Conservation (phyloP, 768 basidiomycete species). For the Kwoniella shandongensis region DNA sequence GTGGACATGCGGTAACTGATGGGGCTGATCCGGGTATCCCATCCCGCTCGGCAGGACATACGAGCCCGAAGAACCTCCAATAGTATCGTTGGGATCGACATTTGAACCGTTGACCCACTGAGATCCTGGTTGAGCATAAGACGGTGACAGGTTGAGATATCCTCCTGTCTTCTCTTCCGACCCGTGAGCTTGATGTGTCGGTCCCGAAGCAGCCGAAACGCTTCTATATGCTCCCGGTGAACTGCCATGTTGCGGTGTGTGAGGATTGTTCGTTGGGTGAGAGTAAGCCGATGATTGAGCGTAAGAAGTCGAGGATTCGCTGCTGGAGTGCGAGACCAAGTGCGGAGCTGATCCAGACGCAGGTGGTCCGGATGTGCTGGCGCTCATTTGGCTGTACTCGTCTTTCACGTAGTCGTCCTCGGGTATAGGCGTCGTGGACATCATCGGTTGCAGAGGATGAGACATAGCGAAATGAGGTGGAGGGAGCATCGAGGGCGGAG, state of each 20-base stretch:
- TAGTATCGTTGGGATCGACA: slow-evolving; percentile 8
- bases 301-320: slow-evolving; percentile 21
- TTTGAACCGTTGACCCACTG: slow-evolving; percentile 11
- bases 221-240: slow-evolving; percentile 14
- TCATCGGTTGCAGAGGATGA: slow-evolving; percentile 22
- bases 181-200: not conserved
- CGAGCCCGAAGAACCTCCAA: slow-evolving; percentile 2
- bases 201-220: not conserved
- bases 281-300: slow-evolving; percentile 16
- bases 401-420: slow-evolving; percentile 19
- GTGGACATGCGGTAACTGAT: slow-evolving; percentile 41
- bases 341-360: slow-evolving; percentile 6
- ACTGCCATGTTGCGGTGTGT: slow-evolving; percentile 8
- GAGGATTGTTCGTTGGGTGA: slow-evolving; percentile 9
- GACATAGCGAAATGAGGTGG: slow-evolving; percentile 18
- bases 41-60: slow-evolving; percentile 12
- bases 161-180: slow-evolving; percentile 15
- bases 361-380: not conserved
- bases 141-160: slow-evolving; percentile 19
- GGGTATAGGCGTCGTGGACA: slow-evolving; percentile 3
- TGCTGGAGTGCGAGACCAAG: slow-evolving; percentile 9
- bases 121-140: slow-evolving; percentile 6
- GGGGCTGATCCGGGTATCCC: slow-evolving; percentile 20
- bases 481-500: slow-evolving; percentile 5
- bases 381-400: slow-evolving; percentile 8